phyloP scores from a whole-genome alignment of 2,329 filamentous ascomycete genomes.

The Penicillium capsulatum region DNA sequence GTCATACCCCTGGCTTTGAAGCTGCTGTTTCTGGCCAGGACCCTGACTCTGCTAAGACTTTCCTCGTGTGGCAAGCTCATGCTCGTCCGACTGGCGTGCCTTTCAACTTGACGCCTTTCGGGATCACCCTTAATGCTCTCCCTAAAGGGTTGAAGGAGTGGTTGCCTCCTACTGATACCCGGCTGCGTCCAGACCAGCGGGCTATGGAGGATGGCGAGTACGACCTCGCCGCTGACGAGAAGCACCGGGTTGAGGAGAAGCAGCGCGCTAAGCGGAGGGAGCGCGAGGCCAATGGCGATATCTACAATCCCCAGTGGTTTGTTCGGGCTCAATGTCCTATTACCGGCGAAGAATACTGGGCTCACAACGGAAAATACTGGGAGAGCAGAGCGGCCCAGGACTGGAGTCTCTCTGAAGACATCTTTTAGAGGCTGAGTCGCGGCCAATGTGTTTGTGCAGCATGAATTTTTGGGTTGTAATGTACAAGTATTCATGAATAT shows the following conservation, averaged over 20 bases:
- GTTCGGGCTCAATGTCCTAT: conserved; percentile 64
- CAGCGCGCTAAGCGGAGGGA: conserved; percentile 71
- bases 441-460: neutral
- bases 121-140: conserved; percentile 87
- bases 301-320: conserved; percentile 86
- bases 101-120: conserved; percentile 96
- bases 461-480: neutral
- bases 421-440: conserved; percentile 52
- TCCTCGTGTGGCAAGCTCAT: conserved; percentile 90
- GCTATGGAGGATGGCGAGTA: conserved; percentile 99
- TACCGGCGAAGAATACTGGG: conserved; percentile 88
- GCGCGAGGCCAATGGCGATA: conserved; percentile 72
- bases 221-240: conserved; percentile 86
- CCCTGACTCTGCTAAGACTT: conserved; percentile 63
- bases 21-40: conserved; percentile 54
- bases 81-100: conserved; percentile 76
- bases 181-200: conserved; percentile 87
- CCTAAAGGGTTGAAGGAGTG: conserved; percentile 73
- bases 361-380: conserved; percentile 89
- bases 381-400: conserved; percentile 54
- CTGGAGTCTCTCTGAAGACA: conserved; percentile 73
- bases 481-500: conserved; percentile 17
- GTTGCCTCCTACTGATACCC: conserved; percentile 87
- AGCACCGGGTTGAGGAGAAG: conserved; percentile 88
- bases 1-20: conserved; percentile 86